phyloP scores from a whole-genome alignment of 2,329 filamentous ascomycete genomes.

The Exophiala lecanii-corni region DNA sequence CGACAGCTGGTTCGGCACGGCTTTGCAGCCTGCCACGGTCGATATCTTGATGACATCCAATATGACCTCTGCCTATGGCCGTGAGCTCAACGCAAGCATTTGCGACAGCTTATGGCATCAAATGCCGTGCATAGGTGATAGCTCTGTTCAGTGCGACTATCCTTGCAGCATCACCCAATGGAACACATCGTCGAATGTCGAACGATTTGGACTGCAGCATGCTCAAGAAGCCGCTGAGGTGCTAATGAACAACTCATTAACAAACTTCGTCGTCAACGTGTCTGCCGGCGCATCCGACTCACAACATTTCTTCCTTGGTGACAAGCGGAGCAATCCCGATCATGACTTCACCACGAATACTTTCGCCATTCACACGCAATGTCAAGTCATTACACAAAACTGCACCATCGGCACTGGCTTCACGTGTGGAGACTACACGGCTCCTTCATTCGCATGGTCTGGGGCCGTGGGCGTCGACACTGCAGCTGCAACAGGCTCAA shows the following conservation, averaged over 20 bases:
- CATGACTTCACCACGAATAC: slow-evolving; percentile 17
- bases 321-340: neutral
- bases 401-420: slow-evolving; percentile 16
- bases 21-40: slow-evolving; percentile 4
- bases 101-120: neutral
- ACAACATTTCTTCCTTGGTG: slow-evolving; percentile 12
- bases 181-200: slow-evolving; percentile 6
- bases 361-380: slow-evolving; percentile 19
- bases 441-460: slow-evolving; percentile 19
- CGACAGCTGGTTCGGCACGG: slow-evolving; percentile 7
- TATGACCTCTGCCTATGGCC: slow-evolving; percentile 2
- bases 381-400: slow-evolving; percentile 19
- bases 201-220: slow-evolving; percentile 9
- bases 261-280: slow-evolving; percentile 13
- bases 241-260: slow-evolving; percentile 13
- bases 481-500: slow-evolving; percentile 3
- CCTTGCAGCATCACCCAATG: slow-evolving; percentile 18
- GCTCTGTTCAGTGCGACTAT: slow-evolving; percentile 8
- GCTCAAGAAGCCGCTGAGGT: slow-evolving; percentile 15
- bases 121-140: slow-evolving; percentile 5
- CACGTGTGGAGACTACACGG: slow-evolving; percentile 14
- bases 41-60: slow-evolving; percentile 3
- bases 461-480: slow-evolving; percentile 19
- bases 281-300: neutral
- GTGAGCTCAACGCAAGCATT: slow-evolving; percentile 1